phyloP scores from a whole-genome alignment of 345 rosid species.

The Eucalyptus coolabah region DNA sequence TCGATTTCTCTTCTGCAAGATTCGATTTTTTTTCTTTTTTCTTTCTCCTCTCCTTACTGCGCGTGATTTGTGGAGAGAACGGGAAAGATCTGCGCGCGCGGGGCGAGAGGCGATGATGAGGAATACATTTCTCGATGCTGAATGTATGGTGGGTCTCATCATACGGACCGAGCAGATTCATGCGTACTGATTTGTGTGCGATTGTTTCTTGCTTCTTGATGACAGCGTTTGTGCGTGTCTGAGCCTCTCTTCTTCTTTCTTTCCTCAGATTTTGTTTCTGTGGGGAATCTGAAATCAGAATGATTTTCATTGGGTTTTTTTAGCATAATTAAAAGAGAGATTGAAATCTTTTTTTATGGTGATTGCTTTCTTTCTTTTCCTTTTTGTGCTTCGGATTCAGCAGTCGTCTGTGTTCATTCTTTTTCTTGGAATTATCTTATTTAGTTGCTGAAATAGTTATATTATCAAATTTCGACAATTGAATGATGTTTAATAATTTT shows the following conservation, averaged over 20 bases:
- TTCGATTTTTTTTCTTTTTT: background rate
- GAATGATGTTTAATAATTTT: background rate
- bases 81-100: background rate
- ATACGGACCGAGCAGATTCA: background rate
- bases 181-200: background rate
- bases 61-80: background rate
- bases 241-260: slow-evolving; percentile 4
- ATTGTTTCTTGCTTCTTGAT: background rate
- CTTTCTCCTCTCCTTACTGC: fast-evolving
- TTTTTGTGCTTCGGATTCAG: background rate
- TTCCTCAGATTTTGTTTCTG: background rate
- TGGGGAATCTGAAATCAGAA: background rate
- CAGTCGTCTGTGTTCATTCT: background rate
- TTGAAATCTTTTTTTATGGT: no score
- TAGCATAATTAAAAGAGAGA: background rate
- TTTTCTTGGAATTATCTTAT: background rate
- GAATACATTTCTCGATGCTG: slow-evolving; percentile 30
- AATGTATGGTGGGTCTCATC: background rate
- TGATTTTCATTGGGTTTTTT: background rate
- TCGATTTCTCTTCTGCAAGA: background rate
- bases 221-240: slow-evolving; percentile 48
- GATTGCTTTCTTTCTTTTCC: background rate
- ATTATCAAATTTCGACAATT: background rate
- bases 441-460: background rate
- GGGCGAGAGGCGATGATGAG: slow-evolving; percentile 16